Percentiles rank a stretch among this genome's conserved stretches.
Evolutionary conservation across 345 rosid species (phyloP).

Genomic region (Eutrema yunnanense): DNA sequence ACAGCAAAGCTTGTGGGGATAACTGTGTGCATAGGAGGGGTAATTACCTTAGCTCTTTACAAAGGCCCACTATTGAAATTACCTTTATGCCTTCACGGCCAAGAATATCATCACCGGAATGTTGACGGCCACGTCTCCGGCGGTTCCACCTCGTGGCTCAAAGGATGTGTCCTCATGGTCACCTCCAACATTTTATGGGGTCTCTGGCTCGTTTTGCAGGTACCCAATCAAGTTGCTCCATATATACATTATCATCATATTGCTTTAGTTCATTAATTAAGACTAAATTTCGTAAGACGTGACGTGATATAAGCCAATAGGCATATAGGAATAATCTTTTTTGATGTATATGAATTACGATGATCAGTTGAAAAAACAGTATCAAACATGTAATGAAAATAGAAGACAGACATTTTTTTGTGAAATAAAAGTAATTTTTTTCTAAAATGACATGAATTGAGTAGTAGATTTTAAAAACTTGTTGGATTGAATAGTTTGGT

Average conservation of each 20-base stretch:
- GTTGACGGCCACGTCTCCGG: slow-evolving; percentile 33
- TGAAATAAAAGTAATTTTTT: neutral
- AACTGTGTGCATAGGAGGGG: slow-evolving; percentile 61
- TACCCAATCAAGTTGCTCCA: slow-evolving; percentile 9
- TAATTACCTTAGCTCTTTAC: slow-evolving; percentile 57
- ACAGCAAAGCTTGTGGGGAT: slow-evolving; percentile 64
- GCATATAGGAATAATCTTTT: neutral
- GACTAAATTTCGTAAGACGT: neutral
- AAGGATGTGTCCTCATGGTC: slow-evolving; percentile 83
- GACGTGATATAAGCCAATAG: neutral
- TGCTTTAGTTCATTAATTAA: neutral
- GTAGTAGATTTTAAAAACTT: neutral
- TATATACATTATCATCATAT: neutral
- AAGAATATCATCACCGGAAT: slow-evolving; percentile 14
- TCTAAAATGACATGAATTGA: neutral
- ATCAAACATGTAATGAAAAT: neutral
- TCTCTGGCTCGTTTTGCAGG: slow-evolving; percentile 91
- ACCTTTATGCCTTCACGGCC: slow-evolving; percentile 34
- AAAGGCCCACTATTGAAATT: slow-evolving; percentile 60
- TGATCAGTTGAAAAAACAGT: neutral
- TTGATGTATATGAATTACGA: neutral
- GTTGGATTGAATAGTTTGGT: neutral
- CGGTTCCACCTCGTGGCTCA: slow-evolving; percentile 55
- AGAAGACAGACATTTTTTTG: neutral
- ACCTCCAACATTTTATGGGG: slow-evolving; percentile 62